Conservation (phyloP, 306 rosid genomes). For the Pueraria montana region DNA sequence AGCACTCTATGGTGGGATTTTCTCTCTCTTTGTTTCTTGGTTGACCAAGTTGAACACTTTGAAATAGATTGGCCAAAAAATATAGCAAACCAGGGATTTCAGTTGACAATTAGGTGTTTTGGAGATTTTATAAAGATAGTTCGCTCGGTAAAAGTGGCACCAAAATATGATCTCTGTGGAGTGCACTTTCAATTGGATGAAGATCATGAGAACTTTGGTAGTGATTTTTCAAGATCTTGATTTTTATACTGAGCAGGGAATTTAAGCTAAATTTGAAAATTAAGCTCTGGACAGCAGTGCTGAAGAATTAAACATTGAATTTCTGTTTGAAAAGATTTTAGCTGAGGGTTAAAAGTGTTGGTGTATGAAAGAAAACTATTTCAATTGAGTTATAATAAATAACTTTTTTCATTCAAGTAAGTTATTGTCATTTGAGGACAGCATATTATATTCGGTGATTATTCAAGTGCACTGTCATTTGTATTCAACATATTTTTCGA, state of each 20-base stretch:
- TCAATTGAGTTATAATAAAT: background rate
- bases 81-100: background rate
- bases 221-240: background rate
- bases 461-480: background rate
- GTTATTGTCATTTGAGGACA: too few species aligned
- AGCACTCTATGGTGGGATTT: slow-evolving; percentile 84
- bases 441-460: background rate
- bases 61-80: slow-evolving; percentile 6
- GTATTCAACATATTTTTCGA: background rate
- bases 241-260: background rate
- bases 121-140: slow-evolving; percentile 3
- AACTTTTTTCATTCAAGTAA: background rate
- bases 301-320: slow-evolving; percentile 4
- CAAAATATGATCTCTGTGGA: background rate
- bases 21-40: slow-evolving; percentile 29
- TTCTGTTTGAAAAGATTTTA: slow-evolving; percentile 16
- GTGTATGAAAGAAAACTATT: slow-evolving; percentile 21
- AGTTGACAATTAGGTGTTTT: background rate
- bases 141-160: background rate
- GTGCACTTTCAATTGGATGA: slow-evolving; percentile 42
- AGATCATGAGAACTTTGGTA: slow-evolving; percentile 23
- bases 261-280: background rate
- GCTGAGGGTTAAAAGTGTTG: slow-evolving; percentile 6
- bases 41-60: slow-evolving; percentile 18
- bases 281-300: background rate